A percentile compares a stretch with the other conserved stretches of the same genome.
Conservation (phyloP, 352 stramenopile genomes). For the Globisporangium perplexum region DNA sequence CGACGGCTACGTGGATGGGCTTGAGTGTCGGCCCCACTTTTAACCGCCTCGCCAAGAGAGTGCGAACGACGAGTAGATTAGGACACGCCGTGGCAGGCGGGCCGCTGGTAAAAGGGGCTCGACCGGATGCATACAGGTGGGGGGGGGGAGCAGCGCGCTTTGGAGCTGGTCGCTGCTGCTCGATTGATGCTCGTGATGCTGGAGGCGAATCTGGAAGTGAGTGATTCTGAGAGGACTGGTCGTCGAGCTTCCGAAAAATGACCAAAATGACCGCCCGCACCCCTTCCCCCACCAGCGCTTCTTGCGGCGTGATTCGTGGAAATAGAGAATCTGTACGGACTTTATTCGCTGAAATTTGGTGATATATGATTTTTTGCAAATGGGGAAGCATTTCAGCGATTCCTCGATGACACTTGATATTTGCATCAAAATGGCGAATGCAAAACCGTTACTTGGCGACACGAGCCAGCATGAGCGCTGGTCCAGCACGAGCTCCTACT, state of each 20-base stretch:
- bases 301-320: not conserved
- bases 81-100: constrained; percentile 23
- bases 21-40: constrained; percentile 64
- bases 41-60: constrained; percentile 56
- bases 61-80: constrained; percentile 7
- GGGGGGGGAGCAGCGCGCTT: too few species aligned
- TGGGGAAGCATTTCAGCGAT: not conserved
- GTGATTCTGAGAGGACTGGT: too few species aligned
- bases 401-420: not conserved
- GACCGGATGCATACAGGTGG: constrained; percentile 1
- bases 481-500: too few species aligned
- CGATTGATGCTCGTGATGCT: not conserved
- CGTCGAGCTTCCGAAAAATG: too few species aligned
- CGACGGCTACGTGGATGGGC: constrained; percentile 17
- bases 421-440: not conserved
- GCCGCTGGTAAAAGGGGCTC: constrained; percentile 69
- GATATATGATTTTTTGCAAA: not conserved
- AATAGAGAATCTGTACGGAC: too few species aligned
- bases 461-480: too few species aligned
- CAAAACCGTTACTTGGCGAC: not conserved
- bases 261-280: too few species aligned
- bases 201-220: not conserved
- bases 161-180: not conserved
- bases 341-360: not conserved
- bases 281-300: too few species aligned